These are phyloP conservation scores for Syzygium aromaticum DNA, from an alignment of 345 rosid genomes.

Conservation along the genomic window DNA sequence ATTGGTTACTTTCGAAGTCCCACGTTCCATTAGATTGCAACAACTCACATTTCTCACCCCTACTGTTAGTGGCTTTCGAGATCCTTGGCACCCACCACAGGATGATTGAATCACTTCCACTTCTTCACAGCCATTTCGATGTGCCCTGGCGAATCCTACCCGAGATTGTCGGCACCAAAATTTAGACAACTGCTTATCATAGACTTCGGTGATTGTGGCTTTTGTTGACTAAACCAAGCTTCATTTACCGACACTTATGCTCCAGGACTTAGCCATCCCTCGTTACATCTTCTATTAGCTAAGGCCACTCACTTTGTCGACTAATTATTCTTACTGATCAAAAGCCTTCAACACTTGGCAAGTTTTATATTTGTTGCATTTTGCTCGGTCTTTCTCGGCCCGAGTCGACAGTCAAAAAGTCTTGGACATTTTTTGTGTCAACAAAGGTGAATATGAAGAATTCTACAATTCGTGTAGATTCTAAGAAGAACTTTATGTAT, in stretches of 20 bases:
- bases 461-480: not conserved
- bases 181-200: not conserved
- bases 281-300: not conserved
- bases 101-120: not conserved
- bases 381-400: not conserved
- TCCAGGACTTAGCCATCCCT: not conserved
- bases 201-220: not conserved
- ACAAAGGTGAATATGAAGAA: not conserved
- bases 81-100: not conserved
- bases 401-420: not conserved
- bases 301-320: not conserved
- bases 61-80: not conserved
- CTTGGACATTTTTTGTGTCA: not conserved
- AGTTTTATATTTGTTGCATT: not conserved
- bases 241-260: not conserved
- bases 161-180: not conserved
- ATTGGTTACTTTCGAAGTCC: not conserved
- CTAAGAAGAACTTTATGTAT: not conserved
- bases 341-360: not conserved
- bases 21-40: not conserved
- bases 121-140: not conserved
- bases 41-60: not conserved
- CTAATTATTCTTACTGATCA: not conserved
- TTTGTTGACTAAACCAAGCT: not conserved
- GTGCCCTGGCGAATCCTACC: not conserved